Evolutionary conservation across 192 early-diverging fungal genomes (phyloP), one percentile per base, ranked within the genome.

Genomic region (Chytriomyces sp.): DNA sequence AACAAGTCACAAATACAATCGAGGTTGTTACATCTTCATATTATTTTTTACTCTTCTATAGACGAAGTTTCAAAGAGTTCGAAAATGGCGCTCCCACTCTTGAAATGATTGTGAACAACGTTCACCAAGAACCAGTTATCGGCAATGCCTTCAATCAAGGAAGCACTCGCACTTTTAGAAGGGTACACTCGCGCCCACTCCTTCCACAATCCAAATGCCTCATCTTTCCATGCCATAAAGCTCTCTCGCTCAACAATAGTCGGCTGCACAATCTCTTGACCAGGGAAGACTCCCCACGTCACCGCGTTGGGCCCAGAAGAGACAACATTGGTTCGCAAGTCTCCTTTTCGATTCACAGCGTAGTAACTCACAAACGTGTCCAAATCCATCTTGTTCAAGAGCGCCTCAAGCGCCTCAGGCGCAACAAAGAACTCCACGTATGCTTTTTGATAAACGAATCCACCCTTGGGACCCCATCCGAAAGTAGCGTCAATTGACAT

Each of bases 251-350:
- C 96, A 39, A 98, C 95, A 77, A 98, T 92, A 30, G 96, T 98
- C n/a, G 96, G 95, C 82, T 98, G 96, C 49, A 97, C 83, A 64
- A 98, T 93, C 81, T 98, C 96, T 76, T 94, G 92, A 41, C 95
- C 94, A 2, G 95, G 95, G 90, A 98, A 98, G 33, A 98, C 95
- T 49, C 96, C 96, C 96, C 96, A 98, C 10, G 96, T 98, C 38
- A 98, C 94, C 4, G 96, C 96, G 75, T 96, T 99, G 28, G 96
- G 92, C 10, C 88, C 86, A 77, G 96, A 94, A 37, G 81, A 86
- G 30, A 88, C 79, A 52, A 90, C 92, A 83, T 99, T 99, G 40
- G 96, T 96, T 55, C 82, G 79, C 73, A 99, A 82, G 70, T 99
- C 92, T 54, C 98, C 98, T 59, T 30, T 37, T 30, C 59, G 57